A percentile compares a stretch with the other conserved stretches of the same genome.
Conservation (phyloP, 352 stramenopile species). For the Phytophthora gonapodyides region DNA sequence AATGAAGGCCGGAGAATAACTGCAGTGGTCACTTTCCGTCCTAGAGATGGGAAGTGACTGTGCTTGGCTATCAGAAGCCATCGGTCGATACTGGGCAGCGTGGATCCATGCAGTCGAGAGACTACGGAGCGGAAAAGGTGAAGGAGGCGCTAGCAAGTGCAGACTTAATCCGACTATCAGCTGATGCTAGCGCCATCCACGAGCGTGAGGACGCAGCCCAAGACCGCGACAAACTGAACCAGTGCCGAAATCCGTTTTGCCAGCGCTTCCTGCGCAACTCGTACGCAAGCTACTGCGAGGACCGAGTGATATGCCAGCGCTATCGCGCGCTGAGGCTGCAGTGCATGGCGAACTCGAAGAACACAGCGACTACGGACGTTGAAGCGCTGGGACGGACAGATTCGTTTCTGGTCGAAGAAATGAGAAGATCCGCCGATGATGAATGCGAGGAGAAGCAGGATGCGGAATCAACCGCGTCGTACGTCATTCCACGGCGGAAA, state of each 20-base stretch:
- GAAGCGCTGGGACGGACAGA: neutral
- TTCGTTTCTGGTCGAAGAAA: conserved; percentile 2
- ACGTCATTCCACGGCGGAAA: conserved; percentile 47
- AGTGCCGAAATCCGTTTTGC: conserved; percentile 58
- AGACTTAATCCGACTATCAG: conserved; percentile 1
- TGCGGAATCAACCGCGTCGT: conserved; percentile 1
- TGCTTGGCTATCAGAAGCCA: conserved; percentile 4
- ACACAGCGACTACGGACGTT: conserved; percentile 2
- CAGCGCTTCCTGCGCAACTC: conserved; percentile 31
- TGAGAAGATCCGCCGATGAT: neutral
- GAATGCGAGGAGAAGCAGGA: conserved; percentile 6
- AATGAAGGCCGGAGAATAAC: neutral
- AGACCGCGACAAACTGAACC: conserved; percentile 1
- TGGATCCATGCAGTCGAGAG: conserved; percentile 8
- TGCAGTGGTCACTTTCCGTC: conserved; percentile 21
- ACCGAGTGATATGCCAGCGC: conserved; percentile 48
- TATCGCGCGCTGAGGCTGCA: conserved; percentile 50
- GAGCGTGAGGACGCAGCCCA: neutral
- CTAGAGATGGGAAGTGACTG: conserved; percentile 26
- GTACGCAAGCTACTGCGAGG: conserved; percentile 44
- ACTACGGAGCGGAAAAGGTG: conserved; percentile 5
- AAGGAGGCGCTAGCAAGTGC: conserved; percentile 16
- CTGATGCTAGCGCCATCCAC: neutral
- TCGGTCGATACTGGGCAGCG: conserved; percentile 2
- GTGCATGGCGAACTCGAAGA: conserved; percentile 33